Evolutionary conservation across 2,329 filamentous ascomycete genomes (phyloP).

Genomic region (Hypomyces rosellus): DNA sequence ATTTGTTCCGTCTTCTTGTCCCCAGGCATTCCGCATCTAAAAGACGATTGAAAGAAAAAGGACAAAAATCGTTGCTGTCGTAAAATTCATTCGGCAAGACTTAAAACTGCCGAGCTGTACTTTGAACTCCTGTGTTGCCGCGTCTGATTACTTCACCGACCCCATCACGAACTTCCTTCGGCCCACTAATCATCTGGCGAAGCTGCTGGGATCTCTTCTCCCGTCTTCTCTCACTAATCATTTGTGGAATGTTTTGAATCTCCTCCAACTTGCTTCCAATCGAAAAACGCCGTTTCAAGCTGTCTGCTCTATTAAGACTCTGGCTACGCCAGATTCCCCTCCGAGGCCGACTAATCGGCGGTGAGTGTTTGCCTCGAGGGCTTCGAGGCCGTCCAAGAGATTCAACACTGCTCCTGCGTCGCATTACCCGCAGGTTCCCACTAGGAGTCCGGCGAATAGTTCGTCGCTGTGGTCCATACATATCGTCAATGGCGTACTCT

Average conservation of each 20-base stretch:
- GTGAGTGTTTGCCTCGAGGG: conserved; percentile 30
- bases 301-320: conserved; percentile 20
- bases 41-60: not conserved
- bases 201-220: conserved; percentile 54
- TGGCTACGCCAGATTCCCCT: conserved; percentile 28
- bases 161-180: conserved; percentile 51
- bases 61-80: not conserved
- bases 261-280: conserved; percentile 45
- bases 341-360: conserved; percentile 18
- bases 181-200: conserved; percentile 54
- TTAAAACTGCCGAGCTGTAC: conserved; percentile 1
- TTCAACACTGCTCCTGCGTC: conserved; percentile 43
- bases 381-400: conserved; percentile 27
- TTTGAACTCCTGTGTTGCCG: conserved; percentile 19
- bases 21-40: not conserved
- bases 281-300: conserved; percentile 28
- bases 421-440: conserved; percentile 54
- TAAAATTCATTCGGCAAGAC: too few species aligned
- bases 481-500: conserved; percentile 27
- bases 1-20: conserved; percentile 5
- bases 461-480: conserved; percentile 42
- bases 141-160: conserved; percentile 51
- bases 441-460: conserved; percentile 54
- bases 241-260: conserved; percentile 46
- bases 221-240: conserved; percentile 51